Base-by-base conservation (phyloP, 208 protist genomes). In the Leishmania tropica region DNA sequence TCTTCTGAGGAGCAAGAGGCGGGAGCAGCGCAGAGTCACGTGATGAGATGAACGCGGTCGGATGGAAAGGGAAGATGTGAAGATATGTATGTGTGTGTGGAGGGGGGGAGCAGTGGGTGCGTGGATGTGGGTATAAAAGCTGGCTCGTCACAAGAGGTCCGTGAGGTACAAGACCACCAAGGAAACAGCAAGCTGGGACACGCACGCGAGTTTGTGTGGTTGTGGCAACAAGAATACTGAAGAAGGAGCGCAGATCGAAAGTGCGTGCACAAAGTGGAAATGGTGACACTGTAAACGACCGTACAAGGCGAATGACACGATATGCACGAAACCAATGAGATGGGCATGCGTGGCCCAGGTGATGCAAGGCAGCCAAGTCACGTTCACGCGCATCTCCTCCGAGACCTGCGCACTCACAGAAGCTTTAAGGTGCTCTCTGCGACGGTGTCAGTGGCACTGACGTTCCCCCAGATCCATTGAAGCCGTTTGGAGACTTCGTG, bases 131-230 rank as follows among this genome's bases (percentile, higher is more conserved):
- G 70, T 54, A 40, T 31, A 74, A 74, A 45, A 31, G 45, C n/a
- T 74, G 17, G 45, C 42, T 54, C 45, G 45, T 74, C 70, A 71
- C 5, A 76, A 64, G 24, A 74, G 40, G 28, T 51, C 24, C 45
- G 31, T 51, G n/a, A 77, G 24, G 35, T 21, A 75, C 53, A 58
- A 24, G 47, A 40, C 53, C 73, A 1, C 5, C 42, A 54, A 37
- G 7, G n/a, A 70, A 82, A 54, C 24, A 62, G 47, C 37, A 68
- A 78, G 24, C 58, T 47, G 48, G 45, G 19, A 47, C 17, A 35
- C 28, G 65, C 56, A 53, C 45, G 75, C 35, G 48, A 21, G 75
- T 70, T n/a, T 68, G 75, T 70, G 51, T 28, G 42, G 54, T 53
- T 51, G 75, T 68, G 19, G 40, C 24, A 37, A 67, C 45, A 21